Evolutionary conservation across 257 asterid species (phyloP), one percentile per base, ranked within the genome.

Genomic region (Nicotiana noctiflora): DNA sequence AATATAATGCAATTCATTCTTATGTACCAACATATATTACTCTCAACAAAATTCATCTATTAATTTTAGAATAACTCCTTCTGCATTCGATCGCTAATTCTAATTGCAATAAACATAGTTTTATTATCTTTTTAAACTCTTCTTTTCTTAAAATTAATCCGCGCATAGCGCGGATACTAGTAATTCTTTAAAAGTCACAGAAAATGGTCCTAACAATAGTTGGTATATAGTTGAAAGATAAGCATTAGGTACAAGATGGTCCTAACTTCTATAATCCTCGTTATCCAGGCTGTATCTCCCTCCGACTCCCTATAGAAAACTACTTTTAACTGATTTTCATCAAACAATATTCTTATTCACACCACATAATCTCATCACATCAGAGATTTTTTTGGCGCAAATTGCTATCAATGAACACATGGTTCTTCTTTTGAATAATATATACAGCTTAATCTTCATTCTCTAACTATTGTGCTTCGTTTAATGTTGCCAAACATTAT

Each of bases 161-260:
- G n/a, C n/a, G n/a, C n/a, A n/a, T n/a, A n/a, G n/a, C n/a, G n/a
- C n/a, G n/a, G n/a, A n/a, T n/a, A n/a, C n/a, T n/a, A n/a, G n/a
- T n/a, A 72, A 72, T 60, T 46, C 77, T 49, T 70, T 49, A 7
- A 72, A 72, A 72, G 78, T 72, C 61, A 72, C 5, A 72, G 78
- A 72, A 46, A 23, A 72, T 72, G 78, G 78, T 23, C 60, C 78
- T 46, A 23, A 13, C 51, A 21, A 7, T 21, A 72, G 78, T 72
- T 23, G 44, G 78, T 61, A 72, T 32, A 72, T 23, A 72, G 78
- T 46, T 72, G 78, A 70, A 62, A 60, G 32, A 67, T 29, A 66
- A 19, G 59, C 77, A 44, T 46, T 21, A 6, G 46, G 46, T 37
- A 37, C 46, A 6, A 37, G 10, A 46, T 46, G 78, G 78, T 23